Percentiles rank a stretch among this genome's conserved stretches.
phyloP scores from a whole-genome alignment of 306 rosid genomes.

The Prunus salicina region DNA sequence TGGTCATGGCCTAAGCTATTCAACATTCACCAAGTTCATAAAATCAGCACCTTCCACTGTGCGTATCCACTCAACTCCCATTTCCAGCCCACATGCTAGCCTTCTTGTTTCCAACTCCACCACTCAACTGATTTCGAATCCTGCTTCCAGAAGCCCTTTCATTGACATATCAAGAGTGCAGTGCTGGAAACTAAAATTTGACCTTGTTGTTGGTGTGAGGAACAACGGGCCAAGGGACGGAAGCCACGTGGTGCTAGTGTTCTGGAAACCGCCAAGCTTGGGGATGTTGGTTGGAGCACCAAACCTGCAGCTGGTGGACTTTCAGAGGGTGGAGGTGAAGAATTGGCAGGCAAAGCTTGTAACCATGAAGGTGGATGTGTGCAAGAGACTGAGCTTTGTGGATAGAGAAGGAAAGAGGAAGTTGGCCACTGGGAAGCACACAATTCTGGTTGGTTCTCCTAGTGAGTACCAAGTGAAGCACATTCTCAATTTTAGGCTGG shows the following conservation, averaged over 20 bases:
- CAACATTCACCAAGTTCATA: constrained; percentile 44
- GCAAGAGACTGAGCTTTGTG: constrained; percentile 43
- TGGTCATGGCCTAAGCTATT: constrained; percentile 70
- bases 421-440: constrained; percentile 45
- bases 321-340: constrained; percentile 40
- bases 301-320: constrained; percentile 47
- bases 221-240: constrained; percentile 57
- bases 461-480: constrained; percentile 54
- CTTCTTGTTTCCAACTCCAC: constrained; percentile 22
- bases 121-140: background rate
- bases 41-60: constrained; percentile 47
- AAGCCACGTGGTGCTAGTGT: constrained; percentile 48
- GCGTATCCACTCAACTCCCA: constrained; percentile 25
- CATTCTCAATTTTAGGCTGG: constrained; percentile 34
- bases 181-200: constrained; percentile 35
- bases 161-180: constrained; percentile 43
- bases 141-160: constrained; percentile 15
- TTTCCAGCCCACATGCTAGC: constrained; percentile 3
- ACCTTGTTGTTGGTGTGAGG: constrained; percentile 40
- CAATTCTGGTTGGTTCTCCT: constrained; percentile 45
- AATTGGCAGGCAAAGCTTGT: constrained; percentile 32
- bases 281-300: constrained; percentile 39
- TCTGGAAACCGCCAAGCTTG: constrained; percentile 40
- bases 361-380: constrained; percentile 40
- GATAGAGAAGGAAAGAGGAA: constrained; percentile 58